Base-by-base conservation (phyloP, 768 basidiomycete species). In the Lanmaoa rubissima region DNA sequence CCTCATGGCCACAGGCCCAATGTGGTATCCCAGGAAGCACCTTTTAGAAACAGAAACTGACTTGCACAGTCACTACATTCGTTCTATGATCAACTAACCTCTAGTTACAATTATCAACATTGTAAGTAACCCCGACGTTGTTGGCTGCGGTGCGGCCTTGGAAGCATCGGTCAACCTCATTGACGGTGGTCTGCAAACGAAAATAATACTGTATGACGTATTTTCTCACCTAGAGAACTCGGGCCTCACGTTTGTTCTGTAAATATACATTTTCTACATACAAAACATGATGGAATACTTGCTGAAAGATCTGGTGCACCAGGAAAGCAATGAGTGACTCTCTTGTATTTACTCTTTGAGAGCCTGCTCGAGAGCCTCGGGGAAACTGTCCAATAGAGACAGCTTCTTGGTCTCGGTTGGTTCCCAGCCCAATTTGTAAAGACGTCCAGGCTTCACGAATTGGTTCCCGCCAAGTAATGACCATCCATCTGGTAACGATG, bases 341-440 rank as follows among this genome's bases (percentile, higher is more conserved):
- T 17, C 2, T 4, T 13, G 13, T 14, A 13, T 45, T 34, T 49
- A 55, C 17, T 48, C 58, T 40, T 42, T 41, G 38, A 68, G 61
- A 28, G 53, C 64, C 21, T 53, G 55, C 10, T 69, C 59, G 64
- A 76, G 61, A 68, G 74, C 69, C 55, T 44, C 68, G 0, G 66
- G 68, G 2, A 75, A 51, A 17, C 57, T 63, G 9, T 74, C 68
- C 51, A 72, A 32, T 49, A 71, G 62, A 6, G 71, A 59, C 13
- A 61, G 34, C 39, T 65, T 71, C 36, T 58, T 61, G 36, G 66
- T 67, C 46, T 70, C 62, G 2, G 58, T 65, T 1, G 76, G 64
- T 34, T 74, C 70, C 77, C 78, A 78, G 36, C 78, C 76, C 12
- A 79, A 62, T 34, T 62, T 73, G 42, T 69, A 69, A 28, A 78